Base-by-base conservation (phyloP, 139 green algal genomes). In the Chlamydomonas urium region DNA sequence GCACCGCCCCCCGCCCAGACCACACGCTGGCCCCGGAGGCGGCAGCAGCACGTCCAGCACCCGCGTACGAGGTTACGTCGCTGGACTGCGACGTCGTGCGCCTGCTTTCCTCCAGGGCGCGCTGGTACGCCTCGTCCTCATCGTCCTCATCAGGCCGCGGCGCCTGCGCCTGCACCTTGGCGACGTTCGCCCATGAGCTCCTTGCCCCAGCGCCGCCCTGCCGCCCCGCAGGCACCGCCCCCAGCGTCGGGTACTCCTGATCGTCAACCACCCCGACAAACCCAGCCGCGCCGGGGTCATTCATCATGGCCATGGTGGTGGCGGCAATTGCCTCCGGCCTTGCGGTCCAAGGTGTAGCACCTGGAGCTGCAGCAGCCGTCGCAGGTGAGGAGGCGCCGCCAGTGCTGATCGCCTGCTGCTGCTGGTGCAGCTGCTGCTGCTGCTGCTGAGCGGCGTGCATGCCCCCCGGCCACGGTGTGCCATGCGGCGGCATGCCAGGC, bases 191-290 rank as follows among this genome's bases (percentile, higher is more conserved):
- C 10, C 53, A 63, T 36, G 53, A 26, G 53, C n/a, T 14, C 53
- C 26, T 63, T 63, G 53, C 60, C 17, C 60, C 60, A 6, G 32
- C 32, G 5, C 60, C 60, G 32, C 60, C 32, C 17, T 24, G 4
- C 60, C 17, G 5, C 60, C 5, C 33, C 33, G 32, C 60, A 47
- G 60, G 53, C 53, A 10, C 23, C 10, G 19, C 42, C 19, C 33
- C 23, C 32, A 67, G 60, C 60, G 60, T 47, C 32, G 60, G 60
- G 60, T 47, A 67, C 6, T 67, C 60, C 60, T 67, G 14, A 19
- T 67, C 60, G 33, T 67, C 60, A 17, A 45, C 32, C 19, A 67
- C 33, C 6, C 60, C 60, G 23, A 26, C 19, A 26, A 47, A 67
- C 5, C 60, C 60, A 26, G 8, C 60, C 32, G 60, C 19, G 10